Evolutionary conservation across 768 basidiomycete genomes (phyloP).

Genomic region (Boletus reticuloceps): DNA sequence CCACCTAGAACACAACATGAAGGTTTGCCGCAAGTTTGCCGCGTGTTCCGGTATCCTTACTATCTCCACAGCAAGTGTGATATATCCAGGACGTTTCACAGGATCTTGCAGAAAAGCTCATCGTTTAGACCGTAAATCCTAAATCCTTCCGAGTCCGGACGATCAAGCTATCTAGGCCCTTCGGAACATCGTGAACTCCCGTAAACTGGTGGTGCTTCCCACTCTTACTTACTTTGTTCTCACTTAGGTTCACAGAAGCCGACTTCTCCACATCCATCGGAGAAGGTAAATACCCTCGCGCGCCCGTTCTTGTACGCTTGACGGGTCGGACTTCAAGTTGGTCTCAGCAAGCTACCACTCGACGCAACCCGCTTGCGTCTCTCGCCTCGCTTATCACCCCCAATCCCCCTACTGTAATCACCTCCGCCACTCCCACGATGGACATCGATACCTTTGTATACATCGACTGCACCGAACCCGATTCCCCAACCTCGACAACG

Average conservation of each 20-base stretch:
- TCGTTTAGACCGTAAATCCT: neutral
- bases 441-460: conserved; percentile 5
- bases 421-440: conserved; percentile 4
- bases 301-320: neutral
- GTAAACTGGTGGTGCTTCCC: neutral
- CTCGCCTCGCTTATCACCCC: no score
- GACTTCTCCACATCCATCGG: neutral
- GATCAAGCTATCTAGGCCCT: neutral
- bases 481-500: conserved; percentile 7
- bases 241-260: neutral
- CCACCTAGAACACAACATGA: neutral
- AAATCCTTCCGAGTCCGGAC: neutral
- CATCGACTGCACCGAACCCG: conserved; percentile 26
- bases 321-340: neutral
- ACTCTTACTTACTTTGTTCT: neutral
- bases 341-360: neutral
- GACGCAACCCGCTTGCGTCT: neutral
- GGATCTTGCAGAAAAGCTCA: neutral
- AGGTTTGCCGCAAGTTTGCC: neutral
- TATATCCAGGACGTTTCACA: no score
- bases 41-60: neutral
- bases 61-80: neutral
- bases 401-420: no score
- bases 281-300: neutral
- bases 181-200: neutral